Evolutionary conservation across 768 basidiomycete genomes (phyloP).

Genomic region (Suillus weaverae): DNA sequence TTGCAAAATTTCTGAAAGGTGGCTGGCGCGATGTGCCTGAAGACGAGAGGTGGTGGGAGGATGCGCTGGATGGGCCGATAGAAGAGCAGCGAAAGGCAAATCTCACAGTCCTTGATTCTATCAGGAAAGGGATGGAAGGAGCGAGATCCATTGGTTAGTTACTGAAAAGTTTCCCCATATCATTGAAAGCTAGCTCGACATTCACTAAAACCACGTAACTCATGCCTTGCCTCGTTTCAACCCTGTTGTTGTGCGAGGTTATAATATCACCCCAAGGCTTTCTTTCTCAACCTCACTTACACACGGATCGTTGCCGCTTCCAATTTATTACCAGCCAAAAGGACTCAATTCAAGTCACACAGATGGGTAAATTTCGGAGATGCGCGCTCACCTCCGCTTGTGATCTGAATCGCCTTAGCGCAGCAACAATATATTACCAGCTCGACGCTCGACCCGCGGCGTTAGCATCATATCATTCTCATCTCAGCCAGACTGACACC

Average conservation of each 20-base stretch:
- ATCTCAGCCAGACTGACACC: background rate
- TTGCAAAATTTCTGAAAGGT: constrained; percentile 47
- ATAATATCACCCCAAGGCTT: background rate
- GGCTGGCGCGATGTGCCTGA: constrained; percentile 64
- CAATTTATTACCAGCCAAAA: background rate
- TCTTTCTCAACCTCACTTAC: background rate
- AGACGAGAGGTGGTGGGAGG: constrained; percentile 69
- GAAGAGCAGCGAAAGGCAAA: constrained; percentile 39
- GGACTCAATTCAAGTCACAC: background rate
- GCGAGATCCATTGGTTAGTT: constrained; percentile 13
- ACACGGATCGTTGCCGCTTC: background rate
- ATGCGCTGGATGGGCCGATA: constrained; percentile 49
- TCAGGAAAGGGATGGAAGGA: constrained; percentile 25
- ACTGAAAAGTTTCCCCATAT: background rate
- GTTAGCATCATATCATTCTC: background rate
- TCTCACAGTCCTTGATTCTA: constrained; percentile 20
- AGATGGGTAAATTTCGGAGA: background rate
- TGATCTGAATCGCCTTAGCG: too few relatives aligned
- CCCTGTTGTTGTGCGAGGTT: background rate
- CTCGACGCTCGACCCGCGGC: background rate
- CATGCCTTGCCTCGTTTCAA: background rate
- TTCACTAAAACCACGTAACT: constrained; percentile 24
- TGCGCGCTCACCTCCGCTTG: background rate
- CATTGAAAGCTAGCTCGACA: background rate
- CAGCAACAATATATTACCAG: background rate